Conservation (phyloP, 1,284 basidiomycete genomes). For the Sphaerobolus stellatus region DNA sequence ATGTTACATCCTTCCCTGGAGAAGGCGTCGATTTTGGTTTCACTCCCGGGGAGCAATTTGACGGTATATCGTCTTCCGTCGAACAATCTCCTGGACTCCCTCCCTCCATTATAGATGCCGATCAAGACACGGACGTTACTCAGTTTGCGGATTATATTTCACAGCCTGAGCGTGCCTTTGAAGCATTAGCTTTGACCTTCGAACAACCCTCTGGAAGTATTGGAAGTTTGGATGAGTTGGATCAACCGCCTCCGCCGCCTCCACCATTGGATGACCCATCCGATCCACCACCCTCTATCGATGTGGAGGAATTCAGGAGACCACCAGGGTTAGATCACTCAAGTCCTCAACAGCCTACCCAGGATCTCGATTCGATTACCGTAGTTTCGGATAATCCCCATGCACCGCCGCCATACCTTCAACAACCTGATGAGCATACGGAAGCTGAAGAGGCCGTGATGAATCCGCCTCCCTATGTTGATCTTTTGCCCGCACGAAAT, state of each 20-base stretch:
- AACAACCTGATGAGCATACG: conserved; percentile 43
- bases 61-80: conserved; percentile 69
- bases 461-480: conserved; percentile 58
- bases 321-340: conserved; percentile 44
- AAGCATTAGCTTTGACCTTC: conserved; percentile 56
- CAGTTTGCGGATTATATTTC: conserved; percentile 56
- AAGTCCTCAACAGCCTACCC: conserved; percentile 34
- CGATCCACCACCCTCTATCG: conserved; percentile 79
- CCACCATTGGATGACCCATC: conserved; percentile 83
- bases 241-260: conserved; percentile 61
- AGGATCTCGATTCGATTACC: conserved; percentile 28
- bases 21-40: conserved; percentile 77
- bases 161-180: conserved; percentile 50
- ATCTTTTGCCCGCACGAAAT: conserved; percentile 38
- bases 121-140: conserved; percentile 63
- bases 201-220: conserved; percentile 37
- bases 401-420: conserved; percentile 54
- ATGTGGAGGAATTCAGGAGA: conserved; percentile 65
- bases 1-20: conserved; percentile 46
- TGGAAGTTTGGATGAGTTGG: conserved; percentile 3
- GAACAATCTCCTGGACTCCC: conserved; percentile 61
- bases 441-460: conserved; percentile 45
- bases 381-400: conserved; percentile 30
- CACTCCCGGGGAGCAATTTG: conserved; percentile 64
- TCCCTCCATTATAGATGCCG: conserved; percentile 69